Evolutionary conservation across 148 eudicot genomes (phyloP), one percentile per base, ranked within the genome.

Genomic region (Camellia japonica): DNA sequence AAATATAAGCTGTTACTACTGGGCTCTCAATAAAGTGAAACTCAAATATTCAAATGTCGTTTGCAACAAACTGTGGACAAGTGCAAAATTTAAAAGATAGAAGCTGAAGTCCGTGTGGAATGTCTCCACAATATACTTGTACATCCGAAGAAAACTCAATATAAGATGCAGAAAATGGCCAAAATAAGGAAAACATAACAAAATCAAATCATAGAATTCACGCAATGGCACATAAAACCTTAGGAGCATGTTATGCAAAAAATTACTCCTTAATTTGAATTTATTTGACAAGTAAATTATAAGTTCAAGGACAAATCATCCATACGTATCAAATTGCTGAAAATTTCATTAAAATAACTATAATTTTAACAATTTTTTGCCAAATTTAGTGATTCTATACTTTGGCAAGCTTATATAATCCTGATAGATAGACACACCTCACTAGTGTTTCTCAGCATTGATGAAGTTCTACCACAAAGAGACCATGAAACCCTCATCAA

Each of bases 1-100:
- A 20, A 75, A n/a, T 15, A 15, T 42, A 66, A 78, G 78, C 82
- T 16, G 52, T 54, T 13, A 61, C 19, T 1, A 65, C 23, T 71
- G 76, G 77, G 38, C 56, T 38, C 18, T 74, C n/a, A 54, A 10
- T 68, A 66, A 79, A 44, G 42, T 42, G 47, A 47, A 82, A 69
- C 67, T 66, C 77, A 67, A 62, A 62, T 56, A 54, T 30, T 51
- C 14, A 60, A n/a, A 19, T 19, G 47, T 7, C 20, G 41, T 30
- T 19, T 19, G 18, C 42, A 10, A 41, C 51, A 55, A 74, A 47
- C 44, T 19, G 11, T 7, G 59, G 46, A 61, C 41, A 42, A 62
- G 10, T 11, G 44, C 3, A 65, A 63, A 71, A 5, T 16, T 7
- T 1, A 60, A 46, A 38, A 7, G 16, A 79, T 13, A 64, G 13